Base-by-base conservation (phyloP, 2,329 filamentous ascomycete genomes). In the Fusarium agapanthi region DNA sequence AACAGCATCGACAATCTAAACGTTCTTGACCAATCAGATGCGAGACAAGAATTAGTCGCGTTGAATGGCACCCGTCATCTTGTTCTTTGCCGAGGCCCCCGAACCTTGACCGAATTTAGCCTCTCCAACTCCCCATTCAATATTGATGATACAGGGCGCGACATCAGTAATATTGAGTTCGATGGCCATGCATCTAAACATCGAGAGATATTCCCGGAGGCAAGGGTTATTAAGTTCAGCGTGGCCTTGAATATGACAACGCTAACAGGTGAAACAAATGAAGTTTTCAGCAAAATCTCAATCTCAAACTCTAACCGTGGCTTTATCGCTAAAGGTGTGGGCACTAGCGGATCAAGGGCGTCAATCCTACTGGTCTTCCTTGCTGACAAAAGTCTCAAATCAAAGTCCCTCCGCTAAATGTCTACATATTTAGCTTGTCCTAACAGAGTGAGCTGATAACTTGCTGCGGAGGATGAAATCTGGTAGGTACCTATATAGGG, bases 41-140 rank as follows among this genome's bases (percentile, higher is more conserved):
- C 14, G 51, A 35, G 11, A 43, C 55, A 11, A 28, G 43, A 53
- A 55, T 57, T 50, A 60, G 56, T 62, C 57, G 53, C 38, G 44
- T 53, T 41, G 35, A 60, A 30, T 51, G 53, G 43, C 53, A 69
- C 50, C 53, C 48, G 54, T 71, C 47, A 73, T 73, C 45, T 56
- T 62, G 54, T 70, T 66, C 65, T 61, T 53, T 73, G 41, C 74
- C 74, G 71, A 76, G 60, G 61, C 72, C 67, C 62, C 75, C 75
- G 73, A 76, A 65, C 57, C 71, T 74, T 67, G 71, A 68, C 71
- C 69, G 71, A 67, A 55, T 60, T 70, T 41, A 35, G 41, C 38
- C 65, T 64, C 55, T 74, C 60, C 53, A 66, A 67, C 60, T 71
- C 62, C 37, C 62, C 54, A 63, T 75, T 40, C 61, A 53, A 61